A percentile compares a stretch with the other conserved stretches of the same genome.
phyloP scores from a whole-genome alignment of 2,329 filamentous ascomycete genomes.

The Beauveria sp. region DNA sequence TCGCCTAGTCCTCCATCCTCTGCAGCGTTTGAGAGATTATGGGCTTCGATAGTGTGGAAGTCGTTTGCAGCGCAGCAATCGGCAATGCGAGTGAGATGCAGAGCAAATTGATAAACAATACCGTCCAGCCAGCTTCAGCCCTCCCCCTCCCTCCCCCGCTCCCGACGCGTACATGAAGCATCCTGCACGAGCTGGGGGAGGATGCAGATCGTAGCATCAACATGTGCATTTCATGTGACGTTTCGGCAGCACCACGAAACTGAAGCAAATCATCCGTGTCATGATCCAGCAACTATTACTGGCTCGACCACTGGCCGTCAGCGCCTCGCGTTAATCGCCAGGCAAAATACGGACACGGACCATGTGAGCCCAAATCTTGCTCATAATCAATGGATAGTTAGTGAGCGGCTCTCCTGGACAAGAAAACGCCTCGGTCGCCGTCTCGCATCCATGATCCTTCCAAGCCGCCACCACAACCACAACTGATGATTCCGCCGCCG shows the following conservation, averaged over 20 bases:
- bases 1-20: background rate
- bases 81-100: background rate
- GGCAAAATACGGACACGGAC: background rate
- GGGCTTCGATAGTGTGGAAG: too few relatives aligned
- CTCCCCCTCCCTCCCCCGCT: background rate
- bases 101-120: background rate
- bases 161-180: background rate
- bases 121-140: background rate
- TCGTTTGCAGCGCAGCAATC: background rate
- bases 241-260: background rate
- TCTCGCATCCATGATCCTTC: too few relatives aligned
- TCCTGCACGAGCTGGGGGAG: background rate
- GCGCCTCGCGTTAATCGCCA: background rate
- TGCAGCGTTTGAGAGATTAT: too few relatives aligned
- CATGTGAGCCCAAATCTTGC: background rate
- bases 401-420: too few relatives aligned
- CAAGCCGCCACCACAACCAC: too few relatives aligned
- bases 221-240: background rate
- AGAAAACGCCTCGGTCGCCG: too few relatives aligned
- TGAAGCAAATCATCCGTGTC: background rate
- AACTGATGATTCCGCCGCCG: too few relatives aligned
- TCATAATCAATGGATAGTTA: too few relatives aligned
- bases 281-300: background rate
- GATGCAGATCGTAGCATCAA: constrained; percentile 1
- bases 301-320: background rate